phyloP scores from a whole-genome alignment of 1,284 basidiomycete genomes.

The Cystobasidium pallidum region DNA sequence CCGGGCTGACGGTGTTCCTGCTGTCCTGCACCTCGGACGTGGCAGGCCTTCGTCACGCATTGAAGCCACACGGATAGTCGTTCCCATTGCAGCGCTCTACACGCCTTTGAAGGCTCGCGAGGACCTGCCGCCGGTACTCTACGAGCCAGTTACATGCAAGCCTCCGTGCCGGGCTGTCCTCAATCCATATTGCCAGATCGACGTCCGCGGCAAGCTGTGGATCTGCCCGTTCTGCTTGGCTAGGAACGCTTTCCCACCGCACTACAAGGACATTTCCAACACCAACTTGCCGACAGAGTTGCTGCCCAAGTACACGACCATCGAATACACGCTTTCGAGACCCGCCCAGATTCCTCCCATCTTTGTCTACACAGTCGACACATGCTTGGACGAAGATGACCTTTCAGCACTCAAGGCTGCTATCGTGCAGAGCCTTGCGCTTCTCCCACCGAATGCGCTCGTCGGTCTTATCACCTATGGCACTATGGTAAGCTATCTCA shows the following conservation, averaged over 20 bases:
- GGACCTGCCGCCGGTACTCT: slow-evolving; percentile 92
- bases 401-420: slow-evolving; percentile 92
- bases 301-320: slow-evolving; percentile 96
- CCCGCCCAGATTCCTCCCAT: slow-evolving; percentile 90
- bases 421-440: slow-evolving; percentile 85
- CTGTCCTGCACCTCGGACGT: slow-evolving; percentile 21
- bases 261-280: slow-evolving; percentile 98
- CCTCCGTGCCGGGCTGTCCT: slow-evolving; percentile 94
- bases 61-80: slow-evolving; percentile 96
- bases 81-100: slow-evolving; percentile 97
- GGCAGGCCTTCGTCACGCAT: slow-evolving; percentile 92
- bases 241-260: slow-evolving; percentile 94
- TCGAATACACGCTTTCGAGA: slow-evolving; percentile 94
- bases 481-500: slow-evolving; percentile 74
- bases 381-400: slow-evolving; percentile 89
- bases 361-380: slow-evolving; percentile 97
- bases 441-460: slow-evolving; percentile 89
- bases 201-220: slow-evolving; percentile 97
- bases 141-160: slow-evolving; percentile 98
- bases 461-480: slow-evolving; percentile 96
- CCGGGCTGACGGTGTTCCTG: neutral
- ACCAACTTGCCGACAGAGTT: slow-evolving; percentile 96
- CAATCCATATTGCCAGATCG: slow-evolving; percentile 86
- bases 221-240: slow-evolving; percentile 98
- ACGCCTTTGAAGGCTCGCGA: slow-evolving; percentile 93